Percentiles rank a stretch among this genome's conserved stretches.
Conservation (phyloP, 2,329 filamentous ascomycete genomes). For the Fusarium sp. region DNA sequence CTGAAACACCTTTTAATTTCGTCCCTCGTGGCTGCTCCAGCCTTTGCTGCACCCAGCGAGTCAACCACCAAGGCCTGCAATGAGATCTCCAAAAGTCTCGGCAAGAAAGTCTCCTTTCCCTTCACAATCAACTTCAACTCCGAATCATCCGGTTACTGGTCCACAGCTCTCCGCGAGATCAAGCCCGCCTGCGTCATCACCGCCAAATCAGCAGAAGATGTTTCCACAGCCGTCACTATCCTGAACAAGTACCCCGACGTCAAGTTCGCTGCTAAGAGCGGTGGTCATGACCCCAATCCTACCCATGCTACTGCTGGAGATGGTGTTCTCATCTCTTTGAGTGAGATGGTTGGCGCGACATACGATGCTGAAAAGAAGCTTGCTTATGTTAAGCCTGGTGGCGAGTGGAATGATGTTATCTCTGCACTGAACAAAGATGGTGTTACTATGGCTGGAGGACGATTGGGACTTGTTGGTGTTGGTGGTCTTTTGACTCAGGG, state of each 20-base stretch:
- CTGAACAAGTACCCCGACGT: slow-evolving; percentile 25
- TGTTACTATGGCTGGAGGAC: slow-evolving; percentile 7
- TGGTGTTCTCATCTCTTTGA: slow-evolving; percentile 20
- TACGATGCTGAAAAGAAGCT: slow-evolving; percentile 16
- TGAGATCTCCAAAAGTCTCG: slow-evolving; percentile 6
- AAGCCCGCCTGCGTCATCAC: slow-evolving; percentile 18
- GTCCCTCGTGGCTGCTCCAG: slow-evolving; percentile 14
- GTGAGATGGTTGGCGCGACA: slow-evolving; percentile 1
- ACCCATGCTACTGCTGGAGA: slow-evolving; percentile 5
- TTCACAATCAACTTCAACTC: slow-evolving; percentile 5
- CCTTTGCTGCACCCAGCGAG: neutral
- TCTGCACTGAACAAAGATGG: neutral
- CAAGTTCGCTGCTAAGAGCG: slow-evolving; percentile 19
- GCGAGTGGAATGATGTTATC: slow-evolving; percentile 33
- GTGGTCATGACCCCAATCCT: slow-evolving; percentile 23
- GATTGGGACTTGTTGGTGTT: slow-evolving; percentile 22
- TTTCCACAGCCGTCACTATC: slow-evolving; percentile 10
- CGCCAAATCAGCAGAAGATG: slow-evolving; percentile 2
- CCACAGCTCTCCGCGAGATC: neutral
- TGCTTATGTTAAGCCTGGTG: slow-evolving; percentile 23
- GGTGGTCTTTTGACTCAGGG: slow-evolving; percentile 12
- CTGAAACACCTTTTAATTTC: neutral
- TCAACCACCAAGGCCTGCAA: slow-evolving; percentile 7
- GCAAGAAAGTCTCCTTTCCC: neutral
- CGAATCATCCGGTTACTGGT: neutral